A percentile compares a stretch with the other conserved stretches of the same genome.
Conservation (phyloP, 2,329 filamentous ascomycete genomes). For the Trichoderma guizhouense region DNA sequence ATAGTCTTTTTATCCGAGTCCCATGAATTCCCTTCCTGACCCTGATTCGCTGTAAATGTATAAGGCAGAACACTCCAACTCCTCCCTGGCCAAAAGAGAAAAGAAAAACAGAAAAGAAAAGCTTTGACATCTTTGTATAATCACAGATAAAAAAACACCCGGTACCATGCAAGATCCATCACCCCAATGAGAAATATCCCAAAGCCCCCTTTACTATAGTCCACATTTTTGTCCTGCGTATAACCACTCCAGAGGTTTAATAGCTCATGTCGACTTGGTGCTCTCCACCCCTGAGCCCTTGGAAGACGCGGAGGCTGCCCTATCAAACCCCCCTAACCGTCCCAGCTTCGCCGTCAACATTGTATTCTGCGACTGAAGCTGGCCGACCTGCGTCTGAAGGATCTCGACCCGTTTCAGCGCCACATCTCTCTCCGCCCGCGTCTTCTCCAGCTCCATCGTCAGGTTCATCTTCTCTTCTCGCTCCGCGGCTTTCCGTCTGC, state of each 20-base stretch:
- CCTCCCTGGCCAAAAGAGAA: not conserved
- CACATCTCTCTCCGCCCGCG: constrained; percentile 49
- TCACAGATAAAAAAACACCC: not conserved
- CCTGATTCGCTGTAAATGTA: not conserved
- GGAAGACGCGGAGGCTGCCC: constrained; percentile 38
- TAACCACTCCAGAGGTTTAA: not conserved
- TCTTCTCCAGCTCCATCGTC: constrained; percentile 50
- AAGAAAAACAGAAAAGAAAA: not conserved
- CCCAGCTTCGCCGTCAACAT: constrained; percentile 54
- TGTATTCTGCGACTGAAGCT: constrained; percentile 59
- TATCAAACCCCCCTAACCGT: constrained; percentile 39
- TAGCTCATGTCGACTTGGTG: constrained; percentile 5
- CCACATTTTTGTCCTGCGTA: not conserved
- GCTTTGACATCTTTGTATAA: not conserved
- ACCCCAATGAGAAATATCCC: not conserved
- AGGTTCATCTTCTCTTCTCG: constrained; percentile 51
- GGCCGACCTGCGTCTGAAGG: constrained; percentile 52
- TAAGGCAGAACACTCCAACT: not conserved
- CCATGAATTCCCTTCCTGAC: not conserved
- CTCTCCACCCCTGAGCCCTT: constrained; percentile 6
- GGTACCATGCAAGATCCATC: not conserved
- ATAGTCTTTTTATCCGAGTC: not conserved
- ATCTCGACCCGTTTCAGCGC: constrained; percentile 52
- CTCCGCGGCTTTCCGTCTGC: constrained; percentile 49
- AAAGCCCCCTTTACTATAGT: not conserved